Evolutionary conservation across 2,329 filamentous ascomycete genomes (phyloP).

Genomic region (Rhynchosporium secalis): DNA sequence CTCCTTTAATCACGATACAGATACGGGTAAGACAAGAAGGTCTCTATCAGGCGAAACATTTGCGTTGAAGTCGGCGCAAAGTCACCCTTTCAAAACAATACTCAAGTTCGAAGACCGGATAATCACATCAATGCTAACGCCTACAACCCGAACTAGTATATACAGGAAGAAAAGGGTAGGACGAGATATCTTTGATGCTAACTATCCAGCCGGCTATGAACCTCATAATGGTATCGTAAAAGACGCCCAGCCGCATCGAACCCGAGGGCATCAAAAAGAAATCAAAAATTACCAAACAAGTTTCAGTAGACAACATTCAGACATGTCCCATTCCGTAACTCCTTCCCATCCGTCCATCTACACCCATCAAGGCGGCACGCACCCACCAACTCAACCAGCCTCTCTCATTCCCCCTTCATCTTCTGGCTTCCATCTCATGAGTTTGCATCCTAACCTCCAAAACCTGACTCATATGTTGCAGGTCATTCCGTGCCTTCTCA

Average conservation of each 20-base stretch:
- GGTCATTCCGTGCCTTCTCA: slow-evolving; percentile 36
- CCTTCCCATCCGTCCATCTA: not conserved
- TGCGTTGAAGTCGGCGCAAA: too few species aligned
- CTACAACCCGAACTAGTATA: slow-evolving; percentile 3
- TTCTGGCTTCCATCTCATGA: slow-evolving; percentile 12
- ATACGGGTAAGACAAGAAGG: too few species aligned
- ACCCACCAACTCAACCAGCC: too few species aligned
- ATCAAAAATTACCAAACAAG: not conserved
- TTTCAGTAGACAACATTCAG: slow-evolving; percentile 8
- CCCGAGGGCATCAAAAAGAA: slow-evolving; percentile 1
- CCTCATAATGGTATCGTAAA: slow-evolving; percentile 33
- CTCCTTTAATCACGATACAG: too few species aligned
- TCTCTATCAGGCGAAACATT: too few species aligned
- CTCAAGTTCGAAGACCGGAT: not conserved
- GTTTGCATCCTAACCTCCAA: slow-evolving; percentile 45
- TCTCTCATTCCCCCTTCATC: not conserved
- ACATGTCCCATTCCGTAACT: not conserved
- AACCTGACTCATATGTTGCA: slow-evolving; percentile 55
- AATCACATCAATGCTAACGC: not conserved
- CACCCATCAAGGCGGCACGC: not conserved
- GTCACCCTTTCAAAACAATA: not conserved
- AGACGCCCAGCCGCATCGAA: not conserved
- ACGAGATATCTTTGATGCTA: slow-evolving; percentile 27
- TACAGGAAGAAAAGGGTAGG: slow-evolving; percentile 15
- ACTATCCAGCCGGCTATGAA: slow-evolving; percentile 28